Percentiles rank a stretch among this genome's conserved stretches.
These are phyloP conservation scores for Leptographium flavum DNA, from an alignment of 2,329 filamentous ascomycete genomes.

Conservation along the genomic window DNA sequence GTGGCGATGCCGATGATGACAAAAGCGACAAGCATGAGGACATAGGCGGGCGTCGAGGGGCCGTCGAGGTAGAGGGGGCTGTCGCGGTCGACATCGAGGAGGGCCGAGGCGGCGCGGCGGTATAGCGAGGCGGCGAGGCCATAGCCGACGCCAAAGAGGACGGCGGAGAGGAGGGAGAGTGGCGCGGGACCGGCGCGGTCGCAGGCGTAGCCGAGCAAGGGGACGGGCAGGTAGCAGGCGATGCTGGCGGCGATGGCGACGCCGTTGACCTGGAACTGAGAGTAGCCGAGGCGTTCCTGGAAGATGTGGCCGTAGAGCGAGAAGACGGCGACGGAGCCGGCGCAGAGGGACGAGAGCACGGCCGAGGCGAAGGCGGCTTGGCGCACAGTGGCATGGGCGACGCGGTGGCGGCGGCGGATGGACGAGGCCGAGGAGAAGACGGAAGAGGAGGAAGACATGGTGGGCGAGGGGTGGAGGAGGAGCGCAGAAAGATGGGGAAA, in stretches of 20 bases:
- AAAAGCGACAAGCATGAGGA: constrained; percentile 75
- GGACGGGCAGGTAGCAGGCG: constrained; percentile 83
- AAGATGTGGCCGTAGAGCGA: constrained; percentile 88
- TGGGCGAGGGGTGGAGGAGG: too few relatives aligned
- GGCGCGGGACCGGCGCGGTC: constrained; percentile 74
- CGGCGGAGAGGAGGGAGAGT: constrained; percentile 56
- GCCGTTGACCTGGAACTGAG: constrained; percentile 82
- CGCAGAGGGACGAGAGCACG: constrained; percentile 53
- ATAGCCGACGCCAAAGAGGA: constrained; percentile 71
- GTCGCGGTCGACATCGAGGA: constrained; percentile 12
- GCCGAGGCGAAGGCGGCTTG: constrained; percentile 37
- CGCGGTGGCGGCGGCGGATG: constrained; percentile 2
- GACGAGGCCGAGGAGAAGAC: constrained; percentile 6
- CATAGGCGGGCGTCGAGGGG: constrained; percentile 62
- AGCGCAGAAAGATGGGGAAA: too few relatives aligned
- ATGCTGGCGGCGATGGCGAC: constrained; percentile 79
- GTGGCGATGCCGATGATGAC: constrained; percentile 71
- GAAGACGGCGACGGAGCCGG: constrained; percentile 84
- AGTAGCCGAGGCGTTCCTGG: constrained; percentile 73
- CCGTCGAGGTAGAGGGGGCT: constrained; percentile 20
- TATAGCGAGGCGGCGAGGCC: constrained; percentile 71
- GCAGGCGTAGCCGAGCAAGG: constrained; percentile 78
- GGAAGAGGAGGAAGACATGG: constrained; percentile 2
- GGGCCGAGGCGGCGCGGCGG: constrained; percentile 26
- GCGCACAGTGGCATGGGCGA: constrained; percentile 18